Conservation (phyloP, 306 rosid species). For the Erythrophleum fordii region DNA sequence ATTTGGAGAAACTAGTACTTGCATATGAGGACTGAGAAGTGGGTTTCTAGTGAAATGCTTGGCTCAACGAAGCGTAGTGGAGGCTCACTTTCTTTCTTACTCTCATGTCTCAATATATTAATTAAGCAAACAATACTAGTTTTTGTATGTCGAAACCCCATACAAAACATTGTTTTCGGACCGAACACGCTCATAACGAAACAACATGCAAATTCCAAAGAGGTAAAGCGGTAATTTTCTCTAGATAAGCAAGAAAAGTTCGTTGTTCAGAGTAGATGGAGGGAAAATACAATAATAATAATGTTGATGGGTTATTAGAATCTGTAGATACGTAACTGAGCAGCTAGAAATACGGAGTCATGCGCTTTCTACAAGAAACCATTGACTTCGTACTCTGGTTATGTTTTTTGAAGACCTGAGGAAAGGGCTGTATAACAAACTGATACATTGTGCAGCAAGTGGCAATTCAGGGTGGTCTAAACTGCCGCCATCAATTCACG, state of each 20-base stretch:
- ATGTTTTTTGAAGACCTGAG: constrained; percentile 4
- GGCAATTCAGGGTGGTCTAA: constrained; percentile 26
- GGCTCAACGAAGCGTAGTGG: constrained; percentile 28
- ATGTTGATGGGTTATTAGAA: not conserved
- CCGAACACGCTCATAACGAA: not conserved
- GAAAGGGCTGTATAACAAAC: constrained; percentile 32
- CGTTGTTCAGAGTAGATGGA: not conserved
- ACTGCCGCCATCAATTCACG: constrained; percentile 27
- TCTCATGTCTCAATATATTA: not conserved
- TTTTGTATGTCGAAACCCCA: not conserved
- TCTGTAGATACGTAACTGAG: constrained; percentile 30
- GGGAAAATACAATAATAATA: not conserved
- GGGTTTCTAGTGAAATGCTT: constrained; percentile 35
- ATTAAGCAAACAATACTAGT: not conserved
- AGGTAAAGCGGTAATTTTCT: constrained; percentile 7
- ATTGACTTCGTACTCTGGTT: not conserved
- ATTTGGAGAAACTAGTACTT: constrained; percentile 15
- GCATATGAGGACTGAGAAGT: constrained; percentile 24
- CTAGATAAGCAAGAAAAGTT: not conserved
- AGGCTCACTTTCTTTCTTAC: not conserved
- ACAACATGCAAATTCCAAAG: not conserved
- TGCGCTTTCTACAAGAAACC: constrained; percentile 20
- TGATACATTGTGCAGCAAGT: constrained; percentile 13
- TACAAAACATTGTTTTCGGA: not conserved
- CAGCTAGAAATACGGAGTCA: constrained; percentile 12